Conservation (phyloP, 1,139 yeast species). For the Suhomyces guaymorum region DNA sequence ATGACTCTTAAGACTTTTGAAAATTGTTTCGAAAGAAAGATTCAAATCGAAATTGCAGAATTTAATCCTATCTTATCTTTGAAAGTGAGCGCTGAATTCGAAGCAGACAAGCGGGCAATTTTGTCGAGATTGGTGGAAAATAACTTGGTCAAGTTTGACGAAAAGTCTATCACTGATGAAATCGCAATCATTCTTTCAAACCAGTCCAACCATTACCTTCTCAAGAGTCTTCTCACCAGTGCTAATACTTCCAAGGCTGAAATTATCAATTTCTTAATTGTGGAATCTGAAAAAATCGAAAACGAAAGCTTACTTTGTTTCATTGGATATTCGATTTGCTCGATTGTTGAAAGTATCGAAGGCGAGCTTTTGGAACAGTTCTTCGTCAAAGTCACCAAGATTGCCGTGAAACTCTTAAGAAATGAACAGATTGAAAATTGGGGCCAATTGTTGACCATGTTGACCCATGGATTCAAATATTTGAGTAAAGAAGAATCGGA, state of each 20-base stretch:
- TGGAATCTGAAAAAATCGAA: constrained; percentile 15
- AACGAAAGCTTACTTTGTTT: constrained; percentile 24
- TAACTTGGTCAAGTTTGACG: constrained; percentile 25
- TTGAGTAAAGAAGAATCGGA: constrained; percentile 5
- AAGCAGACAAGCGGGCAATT: constrained; percentile 7
- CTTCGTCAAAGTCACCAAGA: constrained; percentile 11
- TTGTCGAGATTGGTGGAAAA: constrained; percentile 20
- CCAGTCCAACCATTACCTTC: constrained; percentile 22
- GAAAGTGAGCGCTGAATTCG: constrained; percentile 4
- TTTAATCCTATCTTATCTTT: constrained; percentile 9
- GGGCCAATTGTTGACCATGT: constrained; percentile 18
- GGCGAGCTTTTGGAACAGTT: constrained; percentile 10
- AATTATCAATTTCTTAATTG: constrained; percentile 19
- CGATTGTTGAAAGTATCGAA: constrained; percentile 1
- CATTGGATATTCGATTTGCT: constrained; percentile 21
- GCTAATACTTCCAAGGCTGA: constrained; percentile 11
- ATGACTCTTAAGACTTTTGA: constrained; percentile 10
- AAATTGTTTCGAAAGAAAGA: constrained; percentile 11
- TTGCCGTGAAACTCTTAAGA: constrained; percentile 10
- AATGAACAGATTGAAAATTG: constrained; percentile 11
- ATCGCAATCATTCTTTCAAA: constrained; percentile 18
- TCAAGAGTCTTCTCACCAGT: constrained; percentile 23
- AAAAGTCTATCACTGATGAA: constrained; percentile 19
- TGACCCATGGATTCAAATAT: constrained; percentile 16
- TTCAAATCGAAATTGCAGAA: constrained; percentile 6